Conservation (phyloP, 2,329 filamentous ascomycete genomes). For the Epichloe sibirici region DNA sequence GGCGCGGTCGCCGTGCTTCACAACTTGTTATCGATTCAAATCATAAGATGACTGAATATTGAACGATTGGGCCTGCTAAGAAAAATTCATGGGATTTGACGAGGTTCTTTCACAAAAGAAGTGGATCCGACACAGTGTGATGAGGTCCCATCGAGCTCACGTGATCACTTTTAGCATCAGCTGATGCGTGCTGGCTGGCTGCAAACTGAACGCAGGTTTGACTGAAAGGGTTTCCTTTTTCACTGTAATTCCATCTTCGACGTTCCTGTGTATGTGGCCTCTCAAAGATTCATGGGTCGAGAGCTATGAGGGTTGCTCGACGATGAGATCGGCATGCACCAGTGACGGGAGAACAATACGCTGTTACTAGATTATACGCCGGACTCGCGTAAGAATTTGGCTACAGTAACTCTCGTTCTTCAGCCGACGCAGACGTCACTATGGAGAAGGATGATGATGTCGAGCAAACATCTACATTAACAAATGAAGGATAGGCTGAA, state of each 20-base stretch:
- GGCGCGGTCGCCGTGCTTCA: conserved; percentile 3
- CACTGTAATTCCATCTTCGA: background rate
- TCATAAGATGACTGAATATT: conserved; percentile 4
- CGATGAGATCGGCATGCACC: background rate
- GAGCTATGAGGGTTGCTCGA: background rate
- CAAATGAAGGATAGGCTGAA: background rate
- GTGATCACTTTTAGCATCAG: conserved; percentile 4
- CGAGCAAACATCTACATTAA: conserved; percentile 4
- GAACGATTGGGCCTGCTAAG: background rate
- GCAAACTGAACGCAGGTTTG: no score
- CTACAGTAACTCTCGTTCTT: no score
- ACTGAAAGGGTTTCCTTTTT: no score
- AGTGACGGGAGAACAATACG: background rate
- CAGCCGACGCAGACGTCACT: no score
- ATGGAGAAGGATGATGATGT: background rate
- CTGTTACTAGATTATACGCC: no score
- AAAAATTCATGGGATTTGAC: conserved; percentile 9
- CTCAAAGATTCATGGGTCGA: background rate
- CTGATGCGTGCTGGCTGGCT: background rate
- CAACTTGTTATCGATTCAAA: conserved; percentile 1
- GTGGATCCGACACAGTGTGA: conserved; percentile 6
- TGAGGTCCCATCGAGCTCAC: conserved; percentile 5
- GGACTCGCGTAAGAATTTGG: no score
- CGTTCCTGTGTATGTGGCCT: background rate
- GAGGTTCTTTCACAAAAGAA: conserved; percentile 9